Conservation (phyloP, 1,284 basidiomycete genomes). For the Pseudomicrostroma phylloplanum region DNA sequence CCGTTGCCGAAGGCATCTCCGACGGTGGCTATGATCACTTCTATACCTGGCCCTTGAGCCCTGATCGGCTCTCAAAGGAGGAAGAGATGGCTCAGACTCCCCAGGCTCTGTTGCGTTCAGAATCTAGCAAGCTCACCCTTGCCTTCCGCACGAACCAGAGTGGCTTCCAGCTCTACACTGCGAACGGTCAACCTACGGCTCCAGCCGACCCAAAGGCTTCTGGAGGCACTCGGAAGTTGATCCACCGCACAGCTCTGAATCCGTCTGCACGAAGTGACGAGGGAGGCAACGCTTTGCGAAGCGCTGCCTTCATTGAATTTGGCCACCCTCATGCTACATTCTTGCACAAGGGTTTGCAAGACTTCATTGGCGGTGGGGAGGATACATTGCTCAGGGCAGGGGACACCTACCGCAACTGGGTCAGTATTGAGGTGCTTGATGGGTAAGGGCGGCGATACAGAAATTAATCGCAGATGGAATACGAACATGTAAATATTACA, state of each 20-base stretch:
- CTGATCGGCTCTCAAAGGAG: slow-evolving; percentile 13
- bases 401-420: slow-evolving; percentile 35
- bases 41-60: slow-evolving; percentile 28
- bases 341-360: slow-evolving; percentile 20
- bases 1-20: slow-evolving; percentile 20
- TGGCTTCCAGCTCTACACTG: slow-evolving; percentile 39
- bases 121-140: slow-evolving; percentile 10
- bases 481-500: no score
- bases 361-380: slow-evolving; percentile 19
- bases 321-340: slow-evolving; percentile 42
- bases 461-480: no score
- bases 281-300: slow-evolving; percentile 26
- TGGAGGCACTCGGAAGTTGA: slow-evolving; percentile 24
- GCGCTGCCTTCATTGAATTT: slow-evolving; percentile 38
- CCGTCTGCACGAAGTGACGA: slow-evolving; percentile 8
- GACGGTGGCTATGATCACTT: slow-evolving; percentile 39
- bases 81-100: neutral
- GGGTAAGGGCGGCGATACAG: neutral
- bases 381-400: slow-evolving; percentile 28
- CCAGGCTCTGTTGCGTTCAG: neutral
- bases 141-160: slow-evolving; percentile 36
- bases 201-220: slow-evolving; percentile 22
- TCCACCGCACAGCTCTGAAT: slow-evolving; percentile 18
- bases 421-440: slow-evolving; percentile 15
- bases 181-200: slow-evolving; percentile 23